Conservation (phyloP, 1,284 basidiomycete species). For the Pascua sp. region DNA sequence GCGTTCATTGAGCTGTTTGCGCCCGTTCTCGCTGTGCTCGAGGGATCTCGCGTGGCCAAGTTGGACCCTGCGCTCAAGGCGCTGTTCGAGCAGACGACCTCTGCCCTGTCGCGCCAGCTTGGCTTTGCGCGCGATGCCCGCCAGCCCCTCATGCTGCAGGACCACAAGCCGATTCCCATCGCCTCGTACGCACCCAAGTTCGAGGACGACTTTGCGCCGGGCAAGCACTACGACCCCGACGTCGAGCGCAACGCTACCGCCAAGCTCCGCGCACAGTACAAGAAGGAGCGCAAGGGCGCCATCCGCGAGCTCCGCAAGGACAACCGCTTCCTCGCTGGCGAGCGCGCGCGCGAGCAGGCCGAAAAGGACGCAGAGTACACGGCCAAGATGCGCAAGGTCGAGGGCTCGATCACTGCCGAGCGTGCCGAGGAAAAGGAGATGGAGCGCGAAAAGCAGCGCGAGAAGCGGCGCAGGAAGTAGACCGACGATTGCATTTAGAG, state of each 20-base stretch:
- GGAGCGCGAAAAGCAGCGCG: slow-evolving; percentile 68
- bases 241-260: slow-evolving; percentile 79
- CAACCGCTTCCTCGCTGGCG: slow-evolving; percentile 83
- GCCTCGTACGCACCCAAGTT: slow-evolving; percentile 91
- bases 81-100: slow-evolving; percentile 49
- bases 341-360: slow-evolving; percentile 76
- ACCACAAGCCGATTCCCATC: slow-evolving; percentile 95
- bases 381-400: slow-evolving; percentile 75
- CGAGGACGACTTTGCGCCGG: slow-evolving; percentile 68
- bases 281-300: slow-evolving; percentile 95
- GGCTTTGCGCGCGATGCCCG: slow-evolving; percentile 70
- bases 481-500: not conserved
- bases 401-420: slow-evolving; percentile 79
- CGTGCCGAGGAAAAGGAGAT: slow-evolving; percentile 91
- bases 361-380: slow-evolving; percentile 77
- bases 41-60: slow-evolving; percentile 55
- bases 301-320: slow-evolving; percentile 96
- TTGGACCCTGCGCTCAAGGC: slow-evolving; percentile 59
- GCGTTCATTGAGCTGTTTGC: slow-evolving; percentile 80
- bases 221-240: slow-evolving; percentile 84
- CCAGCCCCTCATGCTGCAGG: slow-evolving; percentile 77
- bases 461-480: slow-evolving; percentile 59
- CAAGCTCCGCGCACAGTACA: slow-evolving; percentile 85
- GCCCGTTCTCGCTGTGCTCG: slow-evolving; percentile 63
- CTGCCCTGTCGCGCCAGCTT: slow-evolving; percentile 61